These are phyloP conservation scores for Penicillium thymicola DNA, from an alignment of 2,329 filamentous ascomycete species.

Conservation along the genomic window DNA sequence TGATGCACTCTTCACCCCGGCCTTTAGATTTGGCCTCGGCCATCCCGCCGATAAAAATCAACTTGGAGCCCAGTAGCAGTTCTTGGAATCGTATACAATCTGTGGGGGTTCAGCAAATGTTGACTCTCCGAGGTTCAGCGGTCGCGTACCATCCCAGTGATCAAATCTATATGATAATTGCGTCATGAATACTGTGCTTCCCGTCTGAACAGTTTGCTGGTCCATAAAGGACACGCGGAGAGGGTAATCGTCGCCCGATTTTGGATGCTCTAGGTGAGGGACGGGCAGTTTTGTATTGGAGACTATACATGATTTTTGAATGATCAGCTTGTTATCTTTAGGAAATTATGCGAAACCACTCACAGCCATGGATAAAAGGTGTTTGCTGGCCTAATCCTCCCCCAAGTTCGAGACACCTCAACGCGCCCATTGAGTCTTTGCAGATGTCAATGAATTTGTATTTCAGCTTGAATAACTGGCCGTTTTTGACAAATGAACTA, in stretches of 20 bases:
- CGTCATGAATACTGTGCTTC: conserved; percentile 38
- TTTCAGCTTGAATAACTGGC: conserved; percentile 40
- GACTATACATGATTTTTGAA: conserved; percentile 24
- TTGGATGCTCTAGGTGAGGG: conserved; percentile 44
- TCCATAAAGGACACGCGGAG: conserved; percentile 43
- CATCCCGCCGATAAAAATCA: conserved; percentile 42
- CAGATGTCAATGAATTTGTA: conserved; percentile 41
- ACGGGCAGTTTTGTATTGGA: conserved; percentile 38
- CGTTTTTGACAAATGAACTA: conserved; percentile 40
- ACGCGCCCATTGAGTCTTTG: conserved; percentile 36
- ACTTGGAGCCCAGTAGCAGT: conserved; percentile 36
- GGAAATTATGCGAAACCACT: conserved; percentile 12
- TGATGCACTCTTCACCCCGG: conserved; percentile 45
- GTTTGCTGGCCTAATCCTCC: conserved; percentile 37
- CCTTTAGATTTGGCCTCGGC: conserved; percentile 45
- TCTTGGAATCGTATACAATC: conserved; percentile 45
- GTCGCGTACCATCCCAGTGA: conserved; percentile 36
- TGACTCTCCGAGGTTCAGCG: neutral
- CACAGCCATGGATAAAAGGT: conserved; percentile 40
- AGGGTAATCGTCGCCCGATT: conserved; percentile 32
- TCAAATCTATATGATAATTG: conserved; percentile 45
- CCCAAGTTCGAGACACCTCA: conserved; percentile 39
- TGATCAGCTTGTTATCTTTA: neutral
- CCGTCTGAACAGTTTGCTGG: conserved; percentile 43
- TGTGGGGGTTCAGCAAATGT: conserved; percentile 14